Evolutionary conservation across 805 yeast species (phyloP).

Genomic region (Nakazawaea sp.): DNA sequence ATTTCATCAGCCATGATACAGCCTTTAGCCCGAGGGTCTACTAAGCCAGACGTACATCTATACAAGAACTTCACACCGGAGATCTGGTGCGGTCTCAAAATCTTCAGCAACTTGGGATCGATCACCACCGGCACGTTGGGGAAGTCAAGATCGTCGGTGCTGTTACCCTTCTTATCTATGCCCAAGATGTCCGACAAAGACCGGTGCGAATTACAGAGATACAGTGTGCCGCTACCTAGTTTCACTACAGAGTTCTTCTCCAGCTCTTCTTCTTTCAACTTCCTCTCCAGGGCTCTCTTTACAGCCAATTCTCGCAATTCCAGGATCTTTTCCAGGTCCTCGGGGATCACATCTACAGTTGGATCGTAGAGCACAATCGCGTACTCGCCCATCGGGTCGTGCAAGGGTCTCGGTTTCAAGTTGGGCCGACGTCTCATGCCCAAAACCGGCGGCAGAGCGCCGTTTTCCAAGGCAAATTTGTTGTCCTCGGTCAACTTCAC

Average conservation of each 20-base stretch:
- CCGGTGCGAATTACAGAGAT: conserved; percentile 45
- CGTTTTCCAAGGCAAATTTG: conserved; percentile 18
- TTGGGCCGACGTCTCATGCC: conserved; percentile 71
- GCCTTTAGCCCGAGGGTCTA: conserved; percentile 80
- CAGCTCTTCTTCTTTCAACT: conserved; percentile 8
- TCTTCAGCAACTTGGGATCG: conserved; percentile 80
- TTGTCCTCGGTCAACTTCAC: conserved; percentile 34
- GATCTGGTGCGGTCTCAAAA: conserved; percentile 91
- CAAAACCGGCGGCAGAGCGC: conserved; percentile 67
- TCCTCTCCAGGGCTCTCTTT: conserved; percentile 16
- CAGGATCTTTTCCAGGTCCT: conserved; percentile 14
- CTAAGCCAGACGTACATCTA: conserved; percentile 83
- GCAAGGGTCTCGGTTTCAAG: conserved; percentile 85
- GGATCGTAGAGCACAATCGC: conserved; percentile 96
- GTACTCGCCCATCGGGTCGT: conserved; percentile 88
- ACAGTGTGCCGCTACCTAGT: conserved; percentile 17
- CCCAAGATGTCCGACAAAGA: conserved; percentile 80
- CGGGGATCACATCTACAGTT: conserved; percentile 60
- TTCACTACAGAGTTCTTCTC: conserved; percentile 9
- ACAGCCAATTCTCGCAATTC: conserved; percentile 22
- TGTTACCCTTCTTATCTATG: conserved; percentile 41
- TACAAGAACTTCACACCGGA: conserved; percentile 92
- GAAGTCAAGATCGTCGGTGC: conserved; percentile 34
- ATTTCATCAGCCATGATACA: conserved; percentile 98
- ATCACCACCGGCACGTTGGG: conserved; percentile 94